phyloP scores from a whole-genome alignment of 1,284 basidiomycete genomes.

The Ceratobasidium sp. region DNA sequence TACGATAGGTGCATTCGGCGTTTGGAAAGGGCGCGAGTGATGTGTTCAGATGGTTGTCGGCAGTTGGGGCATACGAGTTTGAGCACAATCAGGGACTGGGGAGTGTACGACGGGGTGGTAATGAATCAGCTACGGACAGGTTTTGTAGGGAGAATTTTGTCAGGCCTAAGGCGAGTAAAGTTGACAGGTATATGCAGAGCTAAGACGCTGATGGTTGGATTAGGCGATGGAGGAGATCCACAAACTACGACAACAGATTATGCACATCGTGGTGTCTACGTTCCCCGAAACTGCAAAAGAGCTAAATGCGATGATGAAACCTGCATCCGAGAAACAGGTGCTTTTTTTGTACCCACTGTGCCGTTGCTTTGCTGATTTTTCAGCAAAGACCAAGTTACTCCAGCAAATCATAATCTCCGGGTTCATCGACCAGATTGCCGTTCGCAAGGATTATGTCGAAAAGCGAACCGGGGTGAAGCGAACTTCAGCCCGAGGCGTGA shows the following conservation, averaged over 20 bases:
- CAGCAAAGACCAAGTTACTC: conserved; percentile 83
- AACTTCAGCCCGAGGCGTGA: conserved; percentile 80
- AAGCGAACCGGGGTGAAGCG: conserved; percentile 76
- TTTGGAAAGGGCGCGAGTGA: conserved; percentile 91
- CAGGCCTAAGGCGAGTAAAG: conserved; percentile 78
- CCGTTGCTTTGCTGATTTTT: conserved; percentile 48
- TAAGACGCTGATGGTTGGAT: background rate
- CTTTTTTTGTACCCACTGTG: conserved; percentile 42
- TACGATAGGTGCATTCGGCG: conserved; percentile 75
- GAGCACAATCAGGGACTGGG: conserved; percentile 36
- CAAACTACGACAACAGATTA: conserved; percentile 93
- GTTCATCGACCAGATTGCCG: conserved; percentile 96
- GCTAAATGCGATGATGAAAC: conserved; percentile 71
- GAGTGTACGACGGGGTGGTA: conserved; percentile 77
- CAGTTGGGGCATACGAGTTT: conserved; percentile 92
- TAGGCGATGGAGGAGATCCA: conserved; percentile 99
- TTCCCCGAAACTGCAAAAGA: conserved; percentile 72
- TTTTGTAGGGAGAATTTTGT: conserved; percentile 95
- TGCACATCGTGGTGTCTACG: conserved; percentile 79
- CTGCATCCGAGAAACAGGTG: conserved; percentile 82
- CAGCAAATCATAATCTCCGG: conserved; percentile 90
- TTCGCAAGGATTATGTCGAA: conserved; percentile 86
- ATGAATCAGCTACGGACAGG: conserved; percentile 55
- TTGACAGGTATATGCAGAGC: background rate
- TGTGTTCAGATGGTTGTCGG: conserved; percentile 87